phyloP scores from a whole-genome alignment of 176 grass and related monocot genomes.

The Poa annua region DNA sequence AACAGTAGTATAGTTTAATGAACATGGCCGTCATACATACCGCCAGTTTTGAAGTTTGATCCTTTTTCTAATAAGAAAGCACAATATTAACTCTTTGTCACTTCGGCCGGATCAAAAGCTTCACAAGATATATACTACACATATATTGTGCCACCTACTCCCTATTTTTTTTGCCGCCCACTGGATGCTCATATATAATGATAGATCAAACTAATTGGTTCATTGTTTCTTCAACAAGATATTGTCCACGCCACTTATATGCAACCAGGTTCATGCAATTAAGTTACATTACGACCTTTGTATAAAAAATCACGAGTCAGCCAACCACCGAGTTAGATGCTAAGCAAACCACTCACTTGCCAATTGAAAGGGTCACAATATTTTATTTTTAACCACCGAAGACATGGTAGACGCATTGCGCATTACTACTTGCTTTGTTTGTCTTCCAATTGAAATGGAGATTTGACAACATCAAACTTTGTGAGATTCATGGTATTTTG shows the following conservation, averaged over 20 bases:
- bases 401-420: neutral
- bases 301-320: too few relatives aligned
- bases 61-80: too few relatives aligned
- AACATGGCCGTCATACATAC: too few relatives aligned
- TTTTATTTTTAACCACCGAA: neutral
- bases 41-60: too few relatives aligned
- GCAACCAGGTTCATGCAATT: neutral
- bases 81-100: too few relatives aligned
- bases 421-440: neutral
- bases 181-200: neutral
- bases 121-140: too few relatives aligned
- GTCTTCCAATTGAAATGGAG: neutral
- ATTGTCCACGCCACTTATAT: neutral
- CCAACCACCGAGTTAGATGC: too few relatives aligned
- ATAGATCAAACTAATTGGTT: too few relatives aligned
- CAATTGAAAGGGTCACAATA: too few relatives aligned
- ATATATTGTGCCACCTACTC: too few relatives aligned
- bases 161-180: too few relatives aligned
- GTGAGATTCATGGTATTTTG: neutral
- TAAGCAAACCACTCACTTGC: neutral
- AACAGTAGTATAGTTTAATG: neutral
- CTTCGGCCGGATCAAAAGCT: too few relatives aligned
- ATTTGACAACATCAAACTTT: neutral
- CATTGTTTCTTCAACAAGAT: neutral
- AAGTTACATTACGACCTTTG: neutral